A percentile compares a stretch with the other conserved stretches of the same genome.
Conservation (phyloP, 345 rosid genomes). For the Eucalyptus sp. region DNA sequence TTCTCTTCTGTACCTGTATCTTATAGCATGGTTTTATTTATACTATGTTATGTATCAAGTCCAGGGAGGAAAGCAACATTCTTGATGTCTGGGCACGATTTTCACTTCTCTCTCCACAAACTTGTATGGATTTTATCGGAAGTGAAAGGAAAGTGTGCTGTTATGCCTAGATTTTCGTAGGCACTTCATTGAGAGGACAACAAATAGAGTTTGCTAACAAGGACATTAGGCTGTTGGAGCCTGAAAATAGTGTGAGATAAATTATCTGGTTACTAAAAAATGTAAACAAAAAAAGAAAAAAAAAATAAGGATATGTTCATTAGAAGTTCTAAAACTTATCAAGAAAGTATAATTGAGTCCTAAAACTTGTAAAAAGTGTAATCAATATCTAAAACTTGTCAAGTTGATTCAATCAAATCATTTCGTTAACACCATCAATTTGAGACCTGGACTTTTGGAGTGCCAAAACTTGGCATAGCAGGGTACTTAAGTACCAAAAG, state of each 20-base stretch:
- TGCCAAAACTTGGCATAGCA: no score
- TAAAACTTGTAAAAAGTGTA: no score
- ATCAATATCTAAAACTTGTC: no score
- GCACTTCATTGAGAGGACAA: background rate
- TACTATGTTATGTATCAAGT: background rate
- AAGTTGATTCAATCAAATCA: rapidly evolving
- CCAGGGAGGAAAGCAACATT: background rate
- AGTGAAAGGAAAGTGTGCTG: background rate
- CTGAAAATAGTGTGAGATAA: background rate
- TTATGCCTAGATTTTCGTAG: background rate
- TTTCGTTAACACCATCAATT: no score
- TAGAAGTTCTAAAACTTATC: no score
- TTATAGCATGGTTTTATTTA: background rate
- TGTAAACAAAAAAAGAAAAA: no score
- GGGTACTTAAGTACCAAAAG: no score
- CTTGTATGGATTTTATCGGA: background rate
- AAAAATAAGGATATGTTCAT: no score
- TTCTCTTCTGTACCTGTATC: background rate
- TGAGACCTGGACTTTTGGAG: no score
- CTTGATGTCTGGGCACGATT: background rate
- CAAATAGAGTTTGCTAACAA: background rate
- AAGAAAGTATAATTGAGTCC: no score
- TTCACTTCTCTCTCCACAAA: background rate
- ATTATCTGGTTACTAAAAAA: background rate
- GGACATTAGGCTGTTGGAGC: background rate